These are phyloP conservation scores for Nitzschia putrida DNA, from an alignment of 108 stramenopile genomes.

Conservation along the genomic window DNA sequence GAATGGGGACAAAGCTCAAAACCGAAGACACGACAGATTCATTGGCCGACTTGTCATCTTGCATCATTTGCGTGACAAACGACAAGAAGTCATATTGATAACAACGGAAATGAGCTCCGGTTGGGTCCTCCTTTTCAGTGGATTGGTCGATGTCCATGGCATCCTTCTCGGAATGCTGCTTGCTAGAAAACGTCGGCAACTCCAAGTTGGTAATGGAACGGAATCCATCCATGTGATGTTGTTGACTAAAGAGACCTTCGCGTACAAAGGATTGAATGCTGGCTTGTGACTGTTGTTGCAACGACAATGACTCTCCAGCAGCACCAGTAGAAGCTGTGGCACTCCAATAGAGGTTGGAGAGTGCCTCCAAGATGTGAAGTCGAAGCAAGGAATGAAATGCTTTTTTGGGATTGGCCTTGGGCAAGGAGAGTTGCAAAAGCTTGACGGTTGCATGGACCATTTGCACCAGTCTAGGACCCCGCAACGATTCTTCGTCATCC, in stretches of 20 bases:
- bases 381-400: conserved; percentile 34
- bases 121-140: not conserved
- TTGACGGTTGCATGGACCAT: conserved; percentile 21
- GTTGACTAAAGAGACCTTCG: conserved; percentile 53
- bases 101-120: conserved; percentile 25
- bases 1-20: conserved; percentile 9
- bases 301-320: not conserved
- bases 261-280: conserved; percentile 31
- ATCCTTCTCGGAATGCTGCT: not conserved
- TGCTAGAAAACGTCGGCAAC: not conserved
- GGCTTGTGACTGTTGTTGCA: not conserved
- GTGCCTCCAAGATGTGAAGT: conserved; percentile 8
- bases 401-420: conserved; percentile 45
- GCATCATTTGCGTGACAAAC: not conserved
- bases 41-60: not conserved
- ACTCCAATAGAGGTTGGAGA: conserved; percentile 10
- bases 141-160: not conserved
- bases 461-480: not conserved
- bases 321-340: not conserved
- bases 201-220: conserved; percentile 37
- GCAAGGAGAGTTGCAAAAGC: conserved; percentile 19
- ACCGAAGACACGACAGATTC: not conserved
- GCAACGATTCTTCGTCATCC: not conserved
- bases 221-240: conserved; percentile 78
- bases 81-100: conserved; percentile 49